phyloP scores from a whole-genome alignment of 805 yeast species.

The Starmerella ratchasimensis region DNA sequence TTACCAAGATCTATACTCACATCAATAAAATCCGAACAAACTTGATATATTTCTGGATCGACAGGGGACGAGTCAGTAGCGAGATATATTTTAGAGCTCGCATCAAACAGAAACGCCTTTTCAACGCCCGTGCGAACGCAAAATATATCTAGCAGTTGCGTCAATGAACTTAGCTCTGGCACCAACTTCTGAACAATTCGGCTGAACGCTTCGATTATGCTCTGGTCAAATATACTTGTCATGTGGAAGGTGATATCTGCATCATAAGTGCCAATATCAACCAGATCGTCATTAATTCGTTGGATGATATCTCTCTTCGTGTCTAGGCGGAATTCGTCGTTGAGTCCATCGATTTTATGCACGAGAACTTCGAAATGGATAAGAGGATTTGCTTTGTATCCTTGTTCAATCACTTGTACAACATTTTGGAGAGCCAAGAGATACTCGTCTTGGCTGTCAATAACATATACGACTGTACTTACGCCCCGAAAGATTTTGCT shows the following conservation, averaged over 20 bases:
- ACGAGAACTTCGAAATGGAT: conserved; percentile 85
- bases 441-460: conserved; percentile 92
- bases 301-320: conserved; percentile 96
- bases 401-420: conserved; percentile 77
- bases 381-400: conserved; percentile 67
- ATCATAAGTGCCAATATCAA: conserved; percentile 80
- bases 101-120: conserved; percentile 83
- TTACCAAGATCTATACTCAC: conserved; percentile 73
- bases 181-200: conserved; percentile 84
- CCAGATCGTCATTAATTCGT: conserved; percentile 80
- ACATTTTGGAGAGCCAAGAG: conserved; percentile 79
- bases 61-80: conserved; percentile 95
- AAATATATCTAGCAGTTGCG: conserved; percentile 73
- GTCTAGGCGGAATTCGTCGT: conserved; percentile 86
- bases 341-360: conserved; percentile 89
- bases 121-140: conserved; percentile 84
- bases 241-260: conserved; percentile 82
- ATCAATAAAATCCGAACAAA: conserved; percentile 93
- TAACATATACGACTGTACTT: conserved; percentile 86
- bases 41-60: conserved; percentile 88
- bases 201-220: conserved; percentile 89
- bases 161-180: conserved; percentile 76
- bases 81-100: conserved; percentile 82
- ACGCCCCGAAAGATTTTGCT: conserved; percentile 64
- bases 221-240: conserved; percentile 89